phyloP scores from a whole-genome alignment of 257 asterid genomes.

The Marsdenia floribunda region DNA sequence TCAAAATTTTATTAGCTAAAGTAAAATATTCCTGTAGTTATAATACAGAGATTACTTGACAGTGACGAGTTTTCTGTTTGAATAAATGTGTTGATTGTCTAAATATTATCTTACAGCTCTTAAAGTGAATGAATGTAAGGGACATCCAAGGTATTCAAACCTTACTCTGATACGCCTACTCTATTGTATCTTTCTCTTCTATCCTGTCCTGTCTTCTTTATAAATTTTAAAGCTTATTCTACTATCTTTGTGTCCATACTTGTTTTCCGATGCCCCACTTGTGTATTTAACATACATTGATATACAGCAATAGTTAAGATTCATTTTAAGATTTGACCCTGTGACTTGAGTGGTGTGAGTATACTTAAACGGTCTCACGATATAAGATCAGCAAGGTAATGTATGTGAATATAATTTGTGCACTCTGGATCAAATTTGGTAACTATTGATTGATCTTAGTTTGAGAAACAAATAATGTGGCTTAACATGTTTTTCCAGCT shows the following conservation, averaged over 20 bases:
- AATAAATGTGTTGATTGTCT: background rate
- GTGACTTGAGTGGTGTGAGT: background rate
- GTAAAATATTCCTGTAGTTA: background rate
- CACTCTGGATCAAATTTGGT: background rate
- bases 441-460: background rate
- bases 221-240: background rate
- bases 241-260: background rate
- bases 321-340: background rate
- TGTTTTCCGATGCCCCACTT: background rate
- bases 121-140: background rate
- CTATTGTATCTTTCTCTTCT: background rate
- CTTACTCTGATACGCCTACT: background rate
- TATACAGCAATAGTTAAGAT: background rate
- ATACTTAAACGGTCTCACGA: background rate
- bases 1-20: background rate
- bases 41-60: background rate
- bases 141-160: background rate
- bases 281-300: background rate
- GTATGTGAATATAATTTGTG: background rate
- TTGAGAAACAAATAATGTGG: background rate
- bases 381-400: background rate
- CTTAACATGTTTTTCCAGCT: constrained; percentile 41
- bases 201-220: background rate
- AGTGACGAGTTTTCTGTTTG: background rate
- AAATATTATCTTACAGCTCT: background rate